These are phyloP conservation scores for Phytophthora citrophthora DNA, from an alignment of 352 stramenopile genomes.

Conservation along the genomic window DNA sequence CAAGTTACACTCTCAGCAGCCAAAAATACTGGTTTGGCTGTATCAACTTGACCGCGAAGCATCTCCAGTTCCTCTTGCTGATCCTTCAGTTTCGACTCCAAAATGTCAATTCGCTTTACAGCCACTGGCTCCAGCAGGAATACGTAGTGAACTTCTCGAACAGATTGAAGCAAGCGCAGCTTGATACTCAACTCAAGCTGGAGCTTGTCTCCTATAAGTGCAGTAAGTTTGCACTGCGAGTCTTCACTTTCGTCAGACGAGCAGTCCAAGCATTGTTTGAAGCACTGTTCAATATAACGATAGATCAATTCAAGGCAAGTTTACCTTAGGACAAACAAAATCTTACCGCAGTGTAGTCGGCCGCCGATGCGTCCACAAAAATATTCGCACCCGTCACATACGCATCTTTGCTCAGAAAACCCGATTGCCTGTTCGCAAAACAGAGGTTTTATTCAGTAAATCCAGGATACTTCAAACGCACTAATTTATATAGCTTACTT, in stretches of 20 bases:
- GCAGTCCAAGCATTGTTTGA: conserved; percentile 18
- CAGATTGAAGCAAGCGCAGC: conserved; percentile 11
- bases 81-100: conserved; percentile 27
- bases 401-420: conserved; percentile 18
- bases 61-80: conserved; percentile 28
- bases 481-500: not conserved
- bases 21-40: not conserved
- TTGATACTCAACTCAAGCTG: conserved; percentile 23
- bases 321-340: not conserved
- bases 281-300: conserved; percentile 7
- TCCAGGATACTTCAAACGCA: too few species aligned
- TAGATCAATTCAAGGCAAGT: not conserved
- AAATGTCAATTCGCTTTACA: conserved; percentile 22
- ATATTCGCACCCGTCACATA: conserved; percentile 22
- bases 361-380: conserved; percentile 21
- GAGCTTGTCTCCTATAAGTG: not conserved
- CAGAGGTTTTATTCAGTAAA: not conserved
- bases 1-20: conserved; percentile 4
- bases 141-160: conserved; percentile 12
- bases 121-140: conserved; percentile 19
- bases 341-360: conserved; percentile 25
- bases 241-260: conserved; percentile 1
- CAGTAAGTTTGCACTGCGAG: conserved; percentile 4
- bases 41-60: not conserved
- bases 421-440: conserved; percentile 16